Evolutionary conservation across 163 green algal genomes (phyloP), one percentile per base, ranked within the genome.

Genomic region (Coccomyxa subellipsoidea): DNA sequence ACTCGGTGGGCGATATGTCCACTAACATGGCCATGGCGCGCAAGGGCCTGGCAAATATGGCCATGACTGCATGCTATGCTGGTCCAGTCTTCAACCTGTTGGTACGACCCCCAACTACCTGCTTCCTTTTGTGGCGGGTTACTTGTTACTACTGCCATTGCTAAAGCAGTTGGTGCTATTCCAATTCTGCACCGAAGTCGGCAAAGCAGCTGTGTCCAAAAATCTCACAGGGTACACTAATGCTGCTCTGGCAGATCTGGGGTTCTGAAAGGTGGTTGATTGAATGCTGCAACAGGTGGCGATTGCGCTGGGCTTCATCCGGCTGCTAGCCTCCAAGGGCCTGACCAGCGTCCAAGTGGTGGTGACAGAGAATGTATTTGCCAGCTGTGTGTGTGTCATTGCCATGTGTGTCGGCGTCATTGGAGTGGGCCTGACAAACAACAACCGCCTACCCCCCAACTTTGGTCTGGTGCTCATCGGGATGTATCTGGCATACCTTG

Each of bases 81-180:
- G 95, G 93, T 10, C 96, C 96, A 5, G 84, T 98, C 37, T 98
- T 98, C 88, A 99, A 98, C 87, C 91, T 98, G 82, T 88, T 99
- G 25, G 80, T 96, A 15, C 93, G 88, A 29, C n/a, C n/a, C n/a
- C n/a, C n/a, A n/a, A n/a, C n/a, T n/a, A n/a, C n/a, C n/a, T n/a
- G n/a, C n/a, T n/a, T n/a, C n/a, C n/a, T n/a, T n/a, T n/a, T n/a
- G n/a, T n/a, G n/a, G n/a, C n/a, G n/a, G n/a, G n/a, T n/a, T n/a
- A n/a, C n/a, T n/a, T n/a, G n/a, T n/a, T n/a, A n/a, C n/a, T n/a
- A n/a, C n/a, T n/a, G n/a, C n/a, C n/a, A n/a, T n/a, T n/a, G n/a
- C n/a, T n/a, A n/a, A n/a, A n/a, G n/a, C n/a, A n/a, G n/a, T n/a
- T n/a, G n/a, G n/a, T n/a, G n/a, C n/a, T n/a, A n/a, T n/a, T n/a